phyloP scores from a whole-genome alignment of 116 monocot genomes.

The Zostera marina region DNA sequence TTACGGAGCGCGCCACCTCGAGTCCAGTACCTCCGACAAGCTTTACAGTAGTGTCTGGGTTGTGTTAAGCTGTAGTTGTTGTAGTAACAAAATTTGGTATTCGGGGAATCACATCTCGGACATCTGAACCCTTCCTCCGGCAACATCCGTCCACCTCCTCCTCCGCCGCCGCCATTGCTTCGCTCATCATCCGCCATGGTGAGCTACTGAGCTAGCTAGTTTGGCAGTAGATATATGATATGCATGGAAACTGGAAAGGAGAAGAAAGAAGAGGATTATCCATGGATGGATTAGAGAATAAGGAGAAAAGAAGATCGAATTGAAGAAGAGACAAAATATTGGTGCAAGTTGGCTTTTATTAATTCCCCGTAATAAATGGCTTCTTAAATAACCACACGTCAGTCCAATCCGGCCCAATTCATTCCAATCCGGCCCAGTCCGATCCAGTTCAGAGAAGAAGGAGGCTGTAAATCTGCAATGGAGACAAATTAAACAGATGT shows the following conservation, averaged over 20 bases:
- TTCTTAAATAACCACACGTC: constrained; percentile 6
- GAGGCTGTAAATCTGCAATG: neutral
- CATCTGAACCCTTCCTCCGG: constrained; percentile 38
- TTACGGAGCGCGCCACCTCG: constrained; percentile 58
- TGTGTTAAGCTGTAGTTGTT: constrained; percentile 99
- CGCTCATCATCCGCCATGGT: constrained; percentile 6
- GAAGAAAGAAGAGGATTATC: constrained; percentile 34
- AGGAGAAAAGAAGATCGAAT: neutral
- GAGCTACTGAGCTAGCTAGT: too few relatives aligned
- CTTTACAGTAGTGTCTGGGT: constrained; percentile 66
- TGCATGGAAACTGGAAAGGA: too few relatives aligned
- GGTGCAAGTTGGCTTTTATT: constrained; percentile 9
- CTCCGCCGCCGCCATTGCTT: neutral
- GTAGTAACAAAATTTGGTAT: constrained; percentile 99
- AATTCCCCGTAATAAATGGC: constrained; percentile 4
- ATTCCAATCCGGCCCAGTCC: too few relatives aligned
- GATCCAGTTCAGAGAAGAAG: too few relatives aligned
- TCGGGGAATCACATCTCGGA: constrained; percentile 58
- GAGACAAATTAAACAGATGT: constrained; percentile 1
- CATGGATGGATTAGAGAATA: constrained; percentile 16
- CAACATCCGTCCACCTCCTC: constrained; percentile 1
- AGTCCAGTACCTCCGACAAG: constrained; percentile 59
- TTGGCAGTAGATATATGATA: too few relatives aligned
- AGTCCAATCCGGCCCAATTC: too few relatives aligned
- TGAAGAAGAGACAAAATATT: neutral